Conservation (phyloP, 1,139 yeast genomes). For the Suhomyces atakaporum region DNA sequence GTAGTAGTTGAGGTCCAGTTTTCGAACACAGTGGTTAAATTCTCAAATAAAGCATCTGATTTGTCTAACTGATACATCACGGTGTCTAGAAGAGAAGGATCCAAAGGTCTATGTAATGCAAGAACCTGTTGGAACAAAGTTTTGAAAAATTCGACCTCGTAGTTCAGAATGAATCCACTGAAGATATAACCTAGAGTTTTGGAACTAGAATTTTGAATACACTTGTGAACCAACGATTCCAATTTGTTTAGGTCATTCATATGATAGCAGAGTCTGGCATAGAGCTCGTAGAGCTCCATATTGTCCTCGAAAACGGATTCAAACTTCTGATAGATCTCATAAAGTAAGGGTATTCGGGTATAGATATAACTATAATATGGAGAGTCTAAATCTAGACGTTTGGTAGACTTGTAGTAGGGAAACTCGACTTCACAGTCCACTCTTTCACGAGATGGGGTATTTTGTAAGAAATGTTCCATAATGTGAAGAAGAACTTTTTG, state of each 20-base stretch:
- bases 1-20: slow-evolving; percentile 32
- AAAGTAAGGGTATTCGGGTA: slow-evolving; percentile 22
- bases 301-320: slow-evolving; percentile 16
- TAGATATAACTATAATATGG: slow-evolving; percentile 19
- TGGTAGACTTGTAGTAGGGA: slow-evolving; percentile 17
- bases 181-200: slow-evolving; percentile 33
- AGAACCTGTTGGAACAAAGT: slow-evolving; percentile 24
- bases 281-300: slow-evolving; percentile 26
- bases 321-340: slow-evolving; percentile 22
- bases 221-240: slow-evolving; percentile 22
- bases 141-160: slow-evolving; percentile 36
- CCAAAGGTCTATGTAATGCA: slow-evolving; percentile 22
- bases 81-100: slow-evolving; percentile 30
- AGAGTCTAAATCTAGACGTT: slow-evolving; percentile 16
- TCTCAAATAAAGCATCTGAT: slow-evolving; percentile 37
- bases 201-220: slow-evolving; percentile 20
- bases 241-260: slow-evolving; percentile 28
- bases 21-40: slow-evolving; percentile 26
- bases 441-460: not conserved
- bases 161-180: slow-evolving; percentile 33
- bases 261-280: slow-evolving; percentile 38
- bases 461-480: slow-evolving; percentile 14
- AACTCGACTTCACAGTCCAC: slow-evolving; percentile 20
- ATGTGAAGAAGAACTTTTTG: slow-evolving; percentile 15
- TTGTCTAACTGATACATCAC: slow-evolving; percentile 28